A percentile compares a stretch with the other conserved stretches of the same genome.
Conservation (phyloP, 1,139 yeast species). For the Geotrichum australiense region DNA sequence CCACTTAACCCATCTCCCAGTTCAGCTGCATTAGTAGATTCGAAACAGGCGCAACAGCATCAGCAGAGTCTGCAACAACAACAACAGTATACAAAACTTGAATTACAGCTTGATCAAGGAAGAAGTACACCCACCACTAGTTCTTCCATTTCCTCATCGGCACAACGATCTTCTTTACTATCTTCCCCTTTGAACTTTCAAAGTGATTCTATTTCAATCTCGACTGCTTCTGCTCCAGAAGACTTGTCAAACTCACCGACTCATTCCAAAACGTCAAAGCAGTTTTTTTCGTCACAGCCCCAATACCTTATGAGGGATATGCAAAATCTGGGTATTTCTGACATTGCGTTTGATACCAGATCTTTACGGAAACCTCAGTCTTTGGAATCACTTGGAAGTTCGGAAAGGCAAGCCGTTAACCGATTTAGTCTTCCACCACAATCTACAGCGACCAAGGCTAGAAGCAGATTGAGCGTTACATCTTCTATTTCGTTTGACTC, state of each 20-base stretch:
- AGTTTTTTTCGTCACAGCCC: neutral
- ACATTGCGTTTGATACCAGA: too few species aligned
- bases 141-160: conserved; percentile 4
- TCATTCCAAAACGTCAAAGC: neutral
- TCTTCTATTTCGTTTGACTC: conserved; percentile 11
- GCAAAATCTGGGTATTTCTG: too few species aligned
- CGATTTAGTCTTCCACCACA: conserved; percentile 9
- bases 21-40: neutral
- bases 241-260: conserved; percentile 4
- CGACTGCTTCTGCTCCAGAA: conserved; percentile 10
- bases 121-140: conserved; percentile 4
- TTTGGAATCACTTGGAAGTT: too few species aligned
- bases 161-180: conserved; percentile 6
- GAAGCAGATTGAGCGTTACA: conserved; percentile 11
- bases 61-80: neutral
- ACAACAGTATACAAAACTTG: neutral
- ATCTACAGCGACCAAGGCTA: conserved; percentile 3
- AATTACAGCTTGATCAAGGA: conserved; percentile 1
- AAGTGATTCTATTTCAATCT: conserved; percentile 6
- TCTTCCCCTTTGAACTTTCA: conserved; percentile 7
- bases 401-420: too few species aligned
- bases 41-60: neutral
- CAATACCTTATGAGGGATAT: too few species aligned
- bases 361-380: too few species aligned
- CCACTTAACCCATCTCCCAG: conserved; percentile 4